Percentiles rank a stretch among this genome's conserved stretches.
phyloP scores from a whole-genome alignment of 495 filamentous ascomycete genomes.

The Saxophila tyrrhenica region DNA sequence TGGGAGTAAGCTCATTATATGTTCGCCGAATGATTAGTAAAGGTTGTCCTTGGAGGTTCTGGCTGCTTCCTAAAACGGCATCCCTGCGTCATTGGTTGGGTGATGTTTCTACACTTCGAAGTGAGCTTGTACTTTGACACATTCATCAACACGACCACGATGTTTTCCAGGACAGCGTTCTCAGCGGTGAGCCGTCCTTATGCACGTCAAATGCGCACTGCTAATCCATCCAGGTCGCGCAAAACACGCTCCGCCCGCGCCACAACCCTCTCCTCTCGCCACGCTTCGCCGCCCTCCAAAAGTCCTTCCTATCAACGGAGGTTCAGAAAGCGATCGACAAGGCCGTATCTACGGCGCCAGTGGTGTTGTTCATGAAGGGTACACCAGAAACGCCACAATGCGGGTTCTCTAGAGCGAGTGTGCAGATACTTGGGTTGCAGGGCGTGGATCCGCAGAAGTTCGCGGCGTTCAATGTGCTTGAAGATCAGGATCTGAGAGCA shows the following conservation, averaged over 20 bases:
- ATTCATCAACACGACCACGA: too few relatives aligned
- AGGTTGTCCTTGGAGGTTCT: too few relatives aligned
- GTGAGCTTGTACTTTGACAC: too few relatives aligned
- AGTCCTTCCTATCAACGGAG: conserved; percentile 64
- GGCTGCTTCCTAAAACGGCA: too few relatives aligned
- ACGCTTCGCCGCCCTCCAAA: conserved; percentile 28
- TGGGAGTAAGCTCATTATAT: too few relatives aligned
- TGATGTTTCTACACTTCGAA: too few relatives aligned
- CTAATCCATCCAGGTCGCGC: conserved; percentile 12
- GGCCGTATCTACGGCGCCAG: conserved; percentile 70
- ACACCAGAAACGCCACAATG: conserved; percentile 96
- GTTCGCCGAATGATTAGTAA: too few relatives aligned
- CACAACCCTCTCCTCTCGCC: conserved; percentile 17
- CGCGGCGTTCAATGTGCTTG: conserved; percentile 89
- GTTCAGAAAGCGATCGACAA: conserved; percentile 74
- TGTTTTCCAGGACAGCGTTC: conserved; percentile 14
- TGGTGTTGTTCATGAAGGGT: conserved; percentile 98
- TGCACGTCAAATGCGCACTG: neutral
- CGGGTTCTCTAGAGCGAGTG: conserved; percentile 88
- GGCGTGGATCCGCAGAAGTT: conserved; percentile 96
- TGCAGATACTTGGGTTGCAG: conserved; percentile 88
- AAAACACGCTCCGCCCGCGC: conserved; percentile 16
- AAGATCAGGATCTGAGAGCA: conserved; percentile 73
- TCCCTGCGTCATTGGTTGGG: neutral
- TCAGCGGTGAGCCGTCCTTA: conserved; percentile 4